These are phyloP conservation scores for Acorus calamus DNA, from an alignment of 106 monocot genomes.

Conservation along the genomic window DNA sequence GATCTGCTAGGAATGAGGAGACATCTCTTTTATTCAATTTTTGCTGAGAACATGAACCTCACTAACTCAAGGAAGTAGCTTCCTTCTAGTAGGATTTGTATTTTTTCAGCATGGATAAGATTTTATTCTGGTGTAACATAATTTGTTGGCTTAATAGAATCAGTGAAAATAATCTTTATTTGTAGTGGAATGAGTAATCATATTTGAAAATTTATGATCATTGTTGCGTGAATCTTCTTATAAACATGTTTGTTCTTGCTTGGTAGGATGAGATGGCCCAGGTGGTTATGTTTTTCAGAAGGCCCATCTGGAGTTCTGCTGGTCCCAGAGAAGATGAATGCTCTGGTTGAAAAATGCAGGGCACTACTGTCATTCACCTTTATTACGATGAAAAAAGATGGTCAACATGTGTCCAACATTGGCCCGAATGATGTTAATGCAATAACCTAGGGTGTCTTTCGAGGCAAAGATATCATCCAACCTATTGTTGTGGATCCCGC, in stretches of 20 bases:
- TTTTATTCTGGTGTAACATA: no score
- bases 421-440: conserved; percentile 61
- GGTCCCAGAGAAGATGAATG: conserved; percentile 52
- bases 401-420: conserved; percentile 49
- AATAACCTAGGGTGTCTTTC: conserved; percentile 95
- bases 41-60: no score
- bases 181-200: neutral
- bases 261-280: conserved; percentile 79
- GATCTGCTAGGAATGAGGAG: no score
- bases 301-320: conserved; percentile 88
- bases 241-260: no score
- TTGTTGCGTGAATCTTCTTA: no score
- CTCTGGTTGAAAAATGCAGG: conserved; percentile 59
- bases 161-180: no score
- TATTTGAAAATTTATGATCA: neutral
- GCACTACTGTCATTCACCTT: conserved; percentile 53
- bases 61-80: no score
- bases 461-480: conserved; percentile 87
- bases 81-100: no score
- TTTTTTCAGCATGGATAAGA: no score
- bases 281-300: conserved; percentile 91
- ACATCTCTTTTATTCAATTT: no score
- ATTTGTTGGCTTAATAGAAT: no score
- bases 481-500: conserved; percentile 79
- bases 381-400: conserved; percentile 66